These are phyloP conservation scores for Exophiala oligosperma DNA, from an alignment of 2,329 filamentous ascomycete genomes.

Conservation along the genomic window DNA sequence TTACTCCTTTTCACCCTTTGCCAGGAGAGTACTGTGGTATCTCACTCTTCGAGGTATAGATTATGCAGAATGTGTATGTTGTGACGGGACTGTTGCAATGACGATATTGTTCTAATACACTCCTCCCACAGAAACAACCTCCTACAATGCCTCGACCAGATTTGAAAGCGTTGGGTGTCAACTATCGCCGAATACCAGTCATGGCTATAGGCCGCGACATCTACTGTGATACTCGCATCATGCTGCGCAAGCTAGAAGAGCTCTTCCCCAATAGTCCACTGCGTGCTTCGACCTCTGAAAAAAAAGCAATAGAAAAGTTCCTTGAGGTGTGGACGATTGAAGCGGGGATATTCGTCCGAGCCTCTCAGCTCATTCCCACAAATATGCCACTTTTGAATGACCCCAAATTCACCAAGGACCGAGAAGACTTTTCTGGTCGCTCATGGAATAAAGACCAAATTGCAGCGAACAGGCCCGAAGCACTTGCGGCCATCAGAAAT, in stretches of 20 bases:
- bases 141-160: constrained; percentile 66
- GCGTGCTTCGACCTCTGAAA: constrained; percentile 41
- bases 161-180: constrained; percentile 59
- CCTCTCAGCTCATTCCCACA: constrained; percentile 58
- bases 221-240: constrained; percentile 69
- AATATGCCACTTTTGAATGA: constrained; percentile 57
- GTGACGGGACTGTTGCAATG: neutral
- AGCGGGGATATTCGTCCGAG: constrained; percentile 56
- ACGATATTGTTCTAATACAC: neutral
- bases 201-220: constrained; percentile 66
- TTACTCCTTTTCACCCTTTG: constrained; percentile 66
- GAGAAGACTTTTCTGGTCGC: constrained; percentile 47
- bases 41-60: constrained; percentile 64
- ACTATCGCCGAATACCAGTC: constrained; percentile 69
- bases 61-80: constrained; percentile 66
- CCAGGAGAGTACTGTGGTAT: constrained; percentile 66
- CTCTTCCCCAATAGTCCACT: constrained; percentile 50
- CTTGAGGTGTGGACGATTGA: constrained; percentile 59
- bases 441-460: constrained; percentile 43
- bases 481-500: constrained; percentile 55
- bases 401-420: constrained; percentile 60
- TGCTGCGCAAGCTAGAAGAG: constrained; percentile 59
- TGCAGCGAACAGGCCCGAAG: constrained; percentile 53
- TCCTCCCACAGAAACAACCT: constrained; percentile 60
- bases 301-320: constrained; percentile 54